phyloP scores from a whole-genome alignment of 1,284 basidiomycete species.

The Athelia sp. region DNA sequence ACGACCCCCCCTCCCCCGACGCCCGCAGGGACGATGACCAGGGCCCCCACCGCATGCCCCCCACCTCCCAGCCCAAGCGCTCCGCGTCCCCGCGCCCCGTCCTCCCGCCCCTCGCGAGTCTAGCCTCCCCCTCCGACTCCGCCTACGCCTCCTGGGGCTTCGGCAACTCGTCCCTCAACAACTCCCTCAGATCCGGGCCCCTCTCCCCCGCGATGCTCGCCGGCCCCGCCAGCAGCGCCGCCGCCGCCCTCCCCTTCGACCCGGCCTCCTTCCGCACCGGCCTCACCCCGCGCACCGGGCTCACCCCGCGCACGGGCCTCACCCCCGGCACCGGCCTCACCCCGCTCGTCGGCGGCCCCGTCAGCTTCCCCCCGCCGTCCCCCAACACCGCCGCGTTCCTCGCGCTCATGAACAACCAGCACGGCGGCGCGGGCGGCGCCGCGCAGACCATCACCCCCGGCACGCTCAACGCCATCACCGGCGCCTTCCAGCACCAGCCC shows the following conservation, averaged over 20 bases:
- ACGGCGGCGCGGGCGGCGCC: constrained; percentile 36
- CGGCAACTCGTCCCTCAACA: constrained; percentile 47
- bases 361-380: constrained; percentile 78
- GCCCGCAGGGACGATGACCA: constrained; percentile 31
- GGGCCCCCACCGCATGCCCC: constrained; percentile 28
- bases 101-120: constrained; percentile 82
- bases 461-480: constrained; percentile 79
- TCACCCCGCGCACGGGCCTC: constrained; percentile 70
- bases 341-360: constrained; percentile 74
- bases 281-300: constrained; percentile 78
- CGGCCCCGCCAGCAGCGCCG: constrained; percentile 58
- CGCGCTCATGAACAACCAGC: constrained; percentile 80
- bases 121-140: constrained; percentile 79
- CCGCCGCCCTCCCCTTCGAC: constrained; percentile 76
- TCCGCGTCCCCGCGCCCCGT: constrained; percentile 53
- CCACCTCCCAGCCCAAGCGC: constrained; percentile 32
- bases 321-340: constrained; percentile 78
- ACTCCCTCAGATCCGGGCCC: constrained; percentile 86
- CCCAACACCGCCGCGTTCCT: constrained; percentile 93
- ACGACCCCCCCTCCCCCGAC: constrained; percentile 27
- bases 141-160: constrained; percentile 70
- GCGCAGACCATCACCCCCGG: constrained; percentile 86
- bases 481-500: constrained; percentile 47
- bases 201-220: constrained; percentile 94
- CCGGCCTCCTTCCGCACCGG: constrained; percentile 88